phyloP scores from a whole-genome alignment of 768 basidiomycete species.

The Auricularia auricula-judae region DNA sequence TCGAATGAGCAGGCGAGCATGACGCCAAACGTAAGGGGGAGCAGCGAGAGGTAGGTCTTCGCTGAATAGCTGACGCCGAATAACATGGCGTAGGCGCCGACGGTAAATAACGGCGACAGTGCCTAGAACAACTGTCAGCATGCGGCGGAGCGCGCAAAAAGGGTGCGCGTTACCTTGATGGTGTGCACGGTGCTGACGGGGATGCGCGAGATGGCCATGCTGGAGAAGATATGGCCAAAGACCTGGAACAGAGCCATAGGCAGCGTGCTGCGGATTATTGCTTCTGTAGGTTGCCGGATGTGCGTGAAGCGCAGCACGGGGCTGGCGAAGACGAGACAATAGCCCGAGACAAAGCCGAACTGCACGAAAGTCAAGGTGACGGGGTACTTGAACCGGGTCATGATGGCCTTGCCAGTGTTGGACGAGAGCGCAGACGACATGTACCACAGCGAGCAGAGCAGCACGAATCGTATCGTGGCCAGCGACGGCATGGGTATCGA shows the following conservation, averaged over 20 bases:
- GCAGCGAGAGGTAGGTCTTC: conserved; percentile 82
- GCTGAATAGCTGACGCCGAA: conserved; percentile 90
- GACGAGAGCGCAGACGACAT: conserved; percentile 85
- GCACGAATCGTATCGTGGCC: conserved; percentile 46
- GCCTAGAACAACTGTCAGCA: conserved; percentile 42
- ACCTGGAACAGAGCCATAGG: conserved; percentile 99
- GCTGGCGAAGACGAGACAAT: conserved; percentile 77
- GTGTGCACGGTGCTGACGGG: conserved; percentile 98
- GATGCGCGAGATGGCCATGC: conserved; percentile 92
- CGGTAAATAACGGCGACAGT: conserved; percentile 92
- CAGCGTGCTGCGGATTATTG: conserved; percentile 67
- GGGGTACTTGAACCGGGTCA: conserved; percentile 87
- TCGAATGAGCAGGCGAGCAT: conserved; percentile 97
- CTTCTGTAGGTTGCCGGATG: conserved; percentile 57
- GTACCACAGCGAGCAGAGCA: conserved; percentile 89
- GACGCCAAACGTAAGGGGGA: conserved; percentile 93
- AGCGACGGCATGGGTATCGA: conserved; percentile 1
- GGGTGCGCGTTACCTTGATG: conserved; percentile 66
- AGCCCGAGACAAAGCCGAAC: conserved; percentile 86
- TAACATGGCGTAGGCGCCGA: conserved; percentile 85
- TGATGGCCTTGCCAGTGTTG: conserved; percentile 92
- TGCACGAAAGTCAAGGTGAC: conserved; percentile 96
- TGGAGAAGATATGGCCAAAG: conserved; percentile 94
- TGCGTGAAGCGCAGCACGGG: conserved; percentile 56
- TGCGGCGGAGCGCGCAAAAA: background rate